A percentile compares a stretch with the other conserved stretches of the same genome.
These are phyloP conservation scores for Jimgerdemannia flammicorona DNA, from an alignment of 192 early-diverging fungal species.

Conservation along the genomic window DNA sequence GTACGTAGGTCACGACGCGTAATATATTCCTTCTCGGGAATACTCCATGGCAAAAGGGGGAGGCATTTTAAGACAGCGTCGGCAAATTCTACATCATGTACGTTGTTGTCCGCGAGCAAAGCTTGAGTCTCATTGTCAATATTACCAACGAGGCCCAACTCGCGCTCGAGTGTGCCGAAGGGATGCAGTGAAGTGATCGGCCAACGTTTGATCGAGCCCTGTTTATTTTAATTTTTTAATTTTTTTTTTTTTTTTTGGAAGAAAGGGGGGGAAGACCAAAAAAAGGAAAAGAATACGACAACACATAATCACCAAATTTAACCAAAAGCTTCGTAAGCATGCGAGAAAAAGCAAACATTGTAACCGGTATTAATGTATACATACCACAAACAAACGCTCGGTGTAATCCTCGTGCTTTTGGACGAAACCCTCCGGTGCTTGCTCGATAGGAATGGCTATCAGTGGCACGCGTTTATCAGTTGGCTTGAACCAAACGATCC, in stretches of 20 bases:
- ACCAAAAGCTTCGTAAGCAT: neutral
- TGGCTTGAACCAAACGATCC: conserved; percentile 81
- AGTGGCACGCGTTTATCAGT: conserved; percentile 76
- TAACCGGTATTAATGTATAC: neutral
- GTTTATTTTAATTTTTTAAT: too few species aligned
- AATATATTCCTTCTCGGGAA: conserved; percentile 62
- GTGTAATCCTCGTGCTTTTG: conserved; percentile 52
- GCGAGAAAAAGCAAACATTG: too few species aligned
- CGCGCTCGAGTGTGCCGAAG: conserved; percentile 64
- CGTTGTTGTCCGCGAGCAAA: conserved; percentile 78
- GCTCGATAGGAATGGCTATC: conserved; percentile 71
- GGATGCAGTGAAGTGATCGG: conserved; percentile 66
- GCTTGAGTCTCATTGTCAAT: conserved; percentile 78
- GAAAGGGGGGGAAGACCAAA: too few species aligned
- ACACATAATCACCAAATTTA: neutral
- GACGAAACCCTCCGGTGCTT: conserved; percentile 67
- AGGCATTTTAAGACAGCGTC: conserved; percentile 75
- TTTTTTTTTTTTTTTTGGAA: too few species aligned
- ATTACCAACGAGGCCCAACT: conserved; percentile 74
- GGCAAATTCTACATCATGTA: conserved; percentile 65
- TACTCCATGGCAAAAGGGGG: conserved; percentile 71
- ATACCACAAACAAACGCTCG: conserved; percentile 55
- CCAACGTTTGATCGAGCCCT: conserved; percentile 69
- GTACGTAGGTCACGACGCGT: conserved; percentile 72
- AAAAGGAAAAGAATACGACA: too few species aligned